A percentile compares a stretch with the other conserved stretches of the same genome.
Evolutionary conservation across 192 early-diverging fungal genomes (phyloP).

Genomic region (Coemansia sp.): DNA sequence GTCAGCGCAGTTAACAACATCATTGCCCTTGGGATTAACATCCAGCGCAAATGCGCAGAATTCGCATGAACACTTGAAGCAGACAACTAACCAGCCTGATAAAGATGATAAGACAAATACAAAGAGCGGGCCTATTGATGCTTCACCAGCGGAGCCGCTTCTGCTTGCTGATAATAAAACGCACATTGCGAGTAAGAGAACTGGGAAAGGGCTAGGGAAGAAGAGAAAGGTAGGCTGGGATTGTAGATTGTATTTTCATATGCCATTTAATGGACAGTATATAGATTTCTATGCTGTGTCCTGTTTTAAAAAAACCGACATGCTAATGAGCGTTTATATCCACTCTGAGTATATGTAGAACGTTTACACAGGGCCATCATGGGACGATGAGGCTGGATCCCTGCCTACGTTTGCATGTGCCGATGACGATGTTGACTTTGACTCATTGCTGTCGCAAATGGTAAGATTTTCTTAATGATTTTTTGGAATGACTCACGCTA

Average conservation of each 20-base stretch:
- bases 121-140: background rate
- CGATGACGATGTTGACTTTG: slow-evolving; percentile 45
- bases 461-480: slow-evolving; percentile 19
- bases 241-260: background rate
- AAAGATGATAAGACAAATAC: background rate
- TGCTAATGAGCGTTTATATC: background rate
- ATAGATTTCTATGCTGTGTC: background rate
- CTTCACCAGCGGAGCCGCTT: background rate
- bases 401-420: slow-evolving; percentile 37
- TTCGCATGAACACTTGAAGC: too few relatives aligned
- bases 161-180: background rate
- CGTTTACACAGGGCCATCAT: slow-evolving; percentile 44
- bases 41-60: too few relatives aligned
- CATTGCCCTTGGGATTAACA: too few relatives aligned
- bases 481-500: background rate
- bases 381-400: slow-evolving; percentile 49
- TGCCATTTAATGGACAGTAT: background rate
- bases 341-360: slow-evolving; percentile 12
- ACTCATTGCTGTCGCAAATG: slow-evolving; percentile 45
- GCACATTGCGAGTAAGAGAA: slow-evolving; percentile 6
- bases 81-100: background rate
- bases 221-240: slow-evolving; percentile 38
- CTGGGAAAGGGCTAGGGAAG: slow-evolving; percentile 20
- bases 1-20: background rate
- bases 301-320: background rate